Evolutionary conservation across 352 stramenopile genomes (phyloP).

Genomic region (Plasmopara muralis): DNA sequence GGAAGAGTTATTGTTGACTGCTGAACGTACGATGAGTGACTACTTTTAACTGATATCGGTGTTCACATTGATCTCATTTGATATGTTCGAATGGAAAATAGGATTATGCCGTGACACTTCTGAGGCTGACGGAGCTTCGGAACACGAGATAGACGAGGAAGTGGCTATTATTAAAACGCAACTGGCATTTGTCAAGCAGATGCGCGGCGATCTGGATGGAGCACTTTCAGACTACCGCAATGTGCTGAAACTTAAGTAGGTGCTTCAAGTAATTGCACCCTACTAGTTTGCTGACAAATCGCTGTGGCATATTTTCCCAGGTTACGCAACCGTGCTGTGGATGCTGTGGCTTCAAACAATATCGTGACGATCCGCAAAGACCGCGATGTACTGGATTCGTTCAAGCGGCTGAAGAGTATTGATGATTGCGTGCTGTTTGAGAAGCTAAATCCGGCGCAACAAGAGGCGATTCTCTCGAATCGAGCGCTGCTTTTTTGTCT

Average conservation of each 20-base stretch:
- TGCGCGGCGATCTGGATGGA: constrained; percentile 57
- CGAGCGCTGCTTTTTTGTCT: constrained; percentile 62
- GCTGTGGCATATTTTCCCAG: constrained; percentile 18
- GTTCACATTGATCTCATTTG: not conserved
- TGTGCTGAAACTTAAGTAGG: constrained; percentile 67
- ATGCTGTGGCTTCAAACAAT: constrained; percentile 69
- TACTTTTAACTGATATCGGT: too few relatives aligned
- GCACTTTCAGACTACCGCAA: constrained; percentile 70
- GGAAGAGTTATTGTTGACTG: constrained; percentile 38
- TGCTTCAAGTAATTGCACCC: not conserved
- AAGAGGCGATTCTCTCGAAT: constrained; percentile 73
- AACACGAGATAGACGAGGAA: constrained; percentile 64
- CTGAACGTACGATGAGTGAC: constrained; percentile 42
- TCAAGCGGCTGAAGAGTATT: constrained; percentile 75
- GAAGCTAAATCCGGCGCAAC: constrained; percentile 54
- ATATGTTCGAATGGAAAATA: constrained; percentile 13
- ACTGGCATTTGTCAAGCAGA: constrained; percentile 72
- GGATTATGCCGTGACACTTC: constrained; percentile 63
- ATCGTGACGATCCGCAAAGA: constrained; percentile 76
- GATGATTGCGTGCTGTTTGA: constrained; percentile 43
- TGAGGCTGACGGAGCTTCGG: constrained; percentile 39
- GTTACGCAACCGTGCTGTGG: constrained; percentile 54
- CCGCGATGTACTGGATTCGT: constrained; percentile 73
- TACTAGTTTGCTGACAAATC: not conserved
- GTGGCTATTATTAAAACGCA: constrained; percentile 68